Evolutionary conservation across 257 asterid species (phyloP).

Genomic region (Vinca minor): DNA sequence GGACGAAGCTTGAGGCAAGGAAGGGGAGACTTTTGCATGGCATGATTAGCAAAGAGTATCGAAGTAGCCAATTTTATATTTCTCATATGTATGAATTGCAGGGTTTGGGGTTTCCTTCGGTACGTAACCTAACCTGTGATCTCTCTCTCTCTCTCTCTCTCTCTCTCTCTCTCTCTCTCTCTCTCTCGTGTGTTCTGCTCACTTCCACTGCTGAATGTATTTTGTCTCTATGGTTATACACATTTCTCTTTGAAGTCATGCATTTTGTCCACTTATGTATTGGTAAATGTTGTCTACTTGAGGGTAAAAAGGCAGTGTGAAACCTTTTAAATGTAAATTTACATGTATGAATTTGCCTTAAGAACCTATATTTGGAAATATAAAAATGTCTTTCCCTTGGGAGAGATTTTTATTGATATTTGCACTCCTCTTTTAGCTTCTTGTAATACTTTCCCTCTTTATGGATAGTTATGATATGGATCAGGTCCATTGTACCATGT

Average conservation of each 20-base stretch:
- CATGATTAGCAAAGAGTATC: slow-evolving; percentile 20
- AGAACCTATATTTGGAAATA: neutral
- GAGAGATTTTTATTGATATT: neutral
- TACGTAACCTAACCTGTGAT: slow-evolving; percentile 7
- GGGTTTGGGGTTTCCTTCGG: slow-evolving; percentile 14
- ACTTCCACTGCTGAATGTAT: slow-evolving; percentile 2
- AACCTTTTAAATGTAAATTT: slow-evolving; percentile 4
- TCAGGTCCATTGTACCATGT: no score
- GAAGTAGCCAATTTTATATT: slow-evolving; percentile 3
- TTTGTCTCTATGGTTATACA: neutral
- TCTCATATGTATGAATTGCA: slow-evolving; percentile 25
- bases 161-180: neutral
- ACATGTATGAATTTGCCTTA: neutral
- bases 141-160: no score
- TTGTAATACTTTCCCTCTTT: no score
- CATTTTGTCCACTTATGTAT: slow-evolving; percentile 3
- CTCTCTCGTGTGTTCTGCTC: slow-evolving; percentile 4
- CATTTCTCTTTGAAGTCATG: neutral
- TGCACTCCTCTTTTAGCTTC: neutral
- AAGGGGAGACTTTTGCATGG: slow-evolving; percentile 34
- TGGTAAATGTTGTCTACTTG: slow-evolving; percentile 5
- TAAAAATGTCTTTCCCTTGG: neutral
- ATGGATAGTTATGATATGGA: no score
- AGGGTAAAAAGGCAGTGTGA: slow-evolving; percentile 1
- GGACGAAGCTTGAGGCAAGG: slow-evolving; percentile 77